These are phyloP conservation scores for Suillus sp. DNA, from an alignment of 768 basidiomycete genomes.

Conservation along the genomic window DNA sequence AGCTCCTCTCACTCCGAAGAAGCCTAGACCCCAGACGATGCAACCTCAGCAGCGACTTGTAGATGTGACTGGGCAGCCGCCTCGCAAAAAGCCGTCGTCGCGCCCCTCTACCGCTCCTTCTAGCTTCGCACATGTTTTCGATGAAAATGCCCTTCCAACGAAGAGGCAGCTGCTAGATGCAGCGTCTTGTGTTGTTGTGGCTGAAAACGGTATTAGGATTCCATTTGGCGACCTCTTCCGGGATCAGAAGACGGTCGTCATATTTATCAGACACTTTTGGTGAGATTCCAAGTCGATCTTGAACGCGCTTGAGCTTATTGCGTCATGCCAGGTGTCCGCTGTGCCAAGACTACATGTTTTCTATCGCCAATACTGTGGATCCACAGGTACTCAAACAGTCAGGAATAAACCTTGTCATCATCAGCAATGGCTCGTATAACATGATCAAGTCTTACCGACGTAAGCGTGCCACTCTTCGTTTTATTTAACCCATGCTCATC, in stretches of 20 bases:
- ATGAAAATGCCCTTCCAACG: constrained; percentile 55
- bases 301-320: constrained; percentile 6
- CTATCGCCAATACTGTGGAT: constrained; percentile 53
- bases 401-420: constrained; percentile 65
- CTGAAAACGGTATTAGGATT: constrained; percentile 65
- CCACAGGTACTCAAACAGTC: constrained; percentile 48
- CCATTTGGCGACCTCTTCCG: constrained; percentile 70
- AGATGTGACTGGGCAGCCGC: not conserved
- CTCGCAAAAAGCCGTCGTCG: constrained; percentile 13
- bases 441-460: constrained; percentile 77
- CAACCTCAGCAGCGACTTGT: constrained; percentile 19
- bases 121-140: constrained; percentile 26
- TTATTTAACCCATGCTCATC: not conserved
- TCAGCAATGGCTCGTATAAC: constrained; percentile 76
- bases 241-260: constrained; percentile 61
- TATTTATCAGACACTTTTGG: constrained; percentile 92
- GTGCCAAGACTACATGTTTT: constrained; percentile 87
- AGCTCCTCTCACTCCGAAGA: constrained; percentile 15
- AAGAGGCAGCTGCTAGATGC: constrained; percentile 60
- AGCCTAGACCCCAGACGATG: constrained; percentile 25
- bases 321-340: constrained; percentile 58
- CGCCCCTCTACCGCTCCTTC: constrained; percentile 23
- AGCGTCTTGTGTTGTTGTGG: constrained; percentile 61
- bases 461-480: constrained; percentile 33
- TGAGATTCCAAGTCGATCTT: constrained; percentile 24